Conservation (phyloP, 352 stramenopile species). For the Phytophthora sojae region DNA sequence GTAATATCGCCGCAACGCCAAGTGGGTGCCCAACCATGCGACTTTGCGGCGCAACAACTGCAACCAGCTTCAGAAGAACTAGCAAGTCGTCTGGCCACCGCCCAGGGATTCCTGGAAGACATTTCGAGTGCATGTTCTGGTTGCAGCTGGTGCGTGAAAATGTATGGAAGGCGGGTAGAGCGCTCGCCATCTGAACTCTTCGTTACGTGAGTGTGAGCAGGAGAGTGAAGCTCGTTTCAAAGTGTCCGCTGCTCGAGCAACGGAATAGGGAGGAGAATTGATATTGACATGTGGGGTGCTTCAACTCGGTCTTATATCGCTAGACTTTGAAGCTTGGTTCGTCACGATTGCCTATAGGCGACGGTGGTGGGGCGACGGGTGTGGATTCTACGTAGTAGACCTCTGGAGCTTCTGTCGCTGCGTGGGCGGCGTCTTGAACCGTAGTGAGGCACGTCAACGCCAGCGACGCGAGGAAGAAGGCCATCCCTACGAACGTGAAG, state of each 20-base stretch:
- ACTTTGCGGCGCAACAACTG: constrained; percentile 11
- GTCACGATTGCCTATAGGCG: not conserved
- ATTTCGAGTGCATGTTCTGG: not conserved
- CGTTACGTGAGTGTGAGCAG: constrained; percentile 9
- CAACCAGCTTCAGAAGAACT: constrained; percentile 13
- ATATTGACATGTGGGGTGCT: not conserved
- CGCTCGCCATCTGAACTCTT: constrained; percentile 18
- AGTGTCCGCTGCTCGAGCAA: constrained; percentile 5
- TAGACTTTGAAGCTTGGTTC: constrained; percentile 9
- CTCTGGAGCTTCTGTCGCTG: constrained; percentile 1
- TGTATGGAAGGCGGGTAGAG: constrained; percentile 9
- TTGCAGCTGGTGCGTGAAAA: constrained; percentile 13
- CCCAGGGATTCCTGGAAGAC: constrained; percentile 5
- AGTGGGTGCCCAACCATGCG: constrained; percentile 5
- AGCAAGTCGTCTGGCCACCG: constrained; percentile 8
- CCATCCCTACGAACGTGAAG: constrained; percentile 50
- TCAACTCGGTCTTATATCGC: not conserved
- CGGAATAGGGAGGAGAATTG: not conserved
- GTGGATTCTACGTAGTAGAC: not conserved
- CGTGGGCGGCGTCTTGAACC: not conserved
- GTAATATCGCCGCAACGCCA: not conserved
- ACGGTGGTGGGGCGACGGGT: not conserved
- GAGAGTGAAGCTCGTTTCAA: not conserved
- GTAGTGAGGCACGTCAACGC: constrained; percentile 21
- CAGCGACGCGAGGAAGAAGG: constrained; percentile 36